Conservation (phyloP, 176 grass and related monocot species). For the Cymbopogon citratus region DNA sequence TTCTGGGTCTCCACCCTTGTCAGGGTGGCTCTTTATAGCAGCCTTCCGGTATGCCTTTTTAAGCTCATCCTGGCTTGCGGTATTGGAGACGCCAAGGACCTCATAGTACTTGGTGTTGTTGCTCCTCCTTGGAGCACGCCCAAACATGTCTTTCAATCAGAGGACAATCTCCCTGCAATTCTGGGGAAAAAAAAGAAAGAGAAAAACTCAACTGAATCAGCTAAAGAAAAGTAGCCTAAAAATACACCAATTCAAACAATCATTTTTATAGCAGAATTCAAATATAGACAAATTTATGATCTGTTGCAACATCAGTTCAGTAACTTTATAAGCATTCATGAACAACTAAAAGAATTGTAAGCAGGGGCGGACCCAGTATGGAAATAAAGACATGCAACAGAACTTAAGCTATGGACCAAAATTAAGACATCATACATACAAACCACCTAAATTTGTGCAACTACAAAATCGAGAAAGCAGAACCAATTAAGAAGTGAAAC, state of each 20-base stretch:
- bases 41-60: conserved; percentile 64
- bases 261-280: background rate
- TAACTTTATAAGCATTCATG: background rate
- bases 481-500: background rate
- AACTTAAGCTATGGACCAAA: background rate
- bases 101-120: conserved; percentile 73
- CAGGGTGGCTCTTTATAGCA: conserved; percentile 73
- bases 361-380: background rate
- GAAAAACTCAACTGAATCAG: background rate
- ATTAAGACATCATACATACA: background rate
- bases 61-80: conserved; percentile 57
- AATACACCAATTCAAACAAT: background rate
- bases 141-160: conserved; percentile 57
- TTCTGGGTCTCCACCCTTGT: conserved; percentile 77
- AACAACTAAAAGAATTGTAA: background rate
- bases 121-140: conserved; percentile 49
- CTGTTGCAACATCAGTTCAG: too few species aligned
- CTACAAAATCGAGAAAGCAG: background rate
- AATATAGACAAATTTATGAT: background rate
- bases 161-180: background rate
- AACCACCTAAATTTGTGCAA: background rate
- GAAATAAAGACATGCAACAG: background rate
- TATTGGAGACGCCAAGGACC: conserved; percentile 59
- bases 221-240: background rate
- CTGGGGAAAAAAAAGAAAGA: background rate